phyloP scores from a whole-genome alignment of 2,329 filamentous ascomycete species.

The Rhynchosporium agropyri region DNA sequence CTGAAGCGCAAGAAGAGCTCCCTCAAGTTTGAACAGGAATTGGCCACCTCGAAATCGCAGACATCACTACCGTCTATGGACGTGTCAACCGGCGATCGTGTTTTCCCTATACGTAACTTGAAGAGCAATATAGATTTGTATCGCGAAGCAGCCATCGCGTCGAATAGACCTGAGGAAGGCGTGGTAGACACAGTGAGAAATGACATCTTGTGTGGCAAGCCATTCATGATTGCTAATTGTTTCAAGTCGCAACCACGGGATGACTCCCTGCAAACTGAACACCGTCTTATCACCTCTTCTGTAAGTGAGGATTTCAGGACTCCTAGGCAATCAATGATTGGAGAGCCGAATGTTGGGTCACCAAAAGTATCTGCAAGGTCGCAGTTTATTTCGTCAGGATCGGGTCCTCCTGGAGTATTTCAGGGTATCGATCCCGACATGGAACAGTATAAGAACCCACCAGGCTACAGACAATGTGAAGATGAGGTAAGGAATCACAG shows the following conservation, averaged over 20 bases:
- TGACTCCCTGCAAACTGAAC: neutral
- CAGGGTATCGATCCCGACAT: neutral
- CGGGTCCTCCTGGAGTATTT: conserved; percentile 14
- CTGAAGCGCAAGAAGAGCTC: conserved; percentile 30
- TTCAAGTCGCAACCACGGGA: neutral
- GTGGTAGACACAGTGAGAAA: conserved; percentile 4
- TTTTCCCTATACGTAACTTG: conserved; percentile 37
- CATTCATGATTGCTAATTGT: neutral
- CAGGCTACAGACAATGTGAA: conserved; percentile 11
- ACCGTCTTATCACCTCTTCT: conserved; percentile 22
- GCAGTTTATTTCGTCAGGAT: conserved; percentile 16
- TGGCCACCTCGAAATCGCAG: conserved; percentile 21
- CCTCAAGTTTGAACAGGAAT: conserved; percentile 17
- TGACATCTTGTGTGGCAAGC: neutral
- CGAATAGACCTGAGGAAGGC: neutral
- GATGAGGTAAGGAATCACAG: conserved; percentile 7
- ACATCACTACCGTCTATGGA: conserved; percentile 23
- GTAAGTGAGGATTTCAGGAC: neutral
- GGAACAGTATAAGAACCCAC: neutral
- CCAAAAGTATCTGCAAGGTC: conserved; percentile 23
- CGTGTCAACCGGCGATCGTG: conserved; percentile 26
- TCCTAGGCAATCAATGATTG: conserved; percentile 5
- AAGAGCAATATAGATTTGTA: conserved; percentile 17
- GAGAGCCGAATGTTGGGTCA: conserved; percentile 1
- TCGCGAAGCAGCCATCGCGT: neutral